Evolutionary conservation across 2,329 filamentous ascomycete species (phyloP).

Genomic region (Diplodia mutila): DNA sequence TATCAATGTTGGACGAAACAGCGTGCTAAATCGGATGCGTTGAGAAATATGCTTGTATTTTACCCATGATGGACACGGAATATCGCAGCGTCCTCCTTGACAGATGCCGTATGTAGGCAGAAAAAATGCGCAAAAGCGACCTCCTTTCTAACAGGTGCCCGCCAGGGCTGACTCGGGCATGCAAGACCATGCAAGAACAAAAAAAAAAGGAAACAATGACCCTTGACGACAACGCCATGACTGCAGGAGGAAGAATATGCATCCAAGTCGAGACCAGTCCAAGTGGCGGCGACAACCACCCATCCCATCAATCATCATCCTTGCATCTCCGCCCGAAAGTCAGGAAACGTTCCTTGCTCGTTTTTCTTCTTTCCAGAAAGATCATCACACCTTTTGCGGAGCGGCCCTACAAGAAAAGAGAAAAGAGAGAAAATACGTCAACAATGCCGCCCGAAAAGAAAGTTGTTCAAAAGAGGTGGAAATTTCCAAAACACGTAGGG

Average conservation of each 20-base stretch:
- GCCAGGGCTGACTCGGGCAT: background rate
- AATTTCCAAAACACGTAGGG: too few species aligned
- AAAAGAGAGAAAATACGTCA: constrained; percentile 7
- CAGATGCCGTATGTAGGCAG: background rate
- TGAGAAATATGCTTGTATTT: background rate
- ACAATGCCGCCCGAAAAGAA: constrained; percentile 3
- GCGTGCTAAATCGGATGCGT: background rate
- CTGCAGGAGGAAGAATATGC: too few species aligned
- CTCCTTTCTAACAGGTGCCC: background rate
- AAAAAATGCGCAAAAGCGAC: background rate
- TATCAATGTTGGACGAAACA: background rate
- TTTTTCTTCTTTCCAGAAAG: background rate
- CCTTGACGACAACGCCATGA: too few species aligned
- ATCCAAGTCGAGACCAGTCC: too few species aligned
- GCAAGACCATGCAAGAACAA: background rate
- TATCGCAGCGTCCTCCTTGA: background rate
- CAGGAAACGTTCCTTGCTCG: too few species aligned
- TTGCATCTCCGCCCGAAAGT: too few species aligned
- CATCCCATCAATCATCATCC: too few species aligned
- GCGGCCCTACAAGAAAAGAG: constrained; percentile 1
- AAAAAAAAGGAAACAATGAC: too few species aligned
- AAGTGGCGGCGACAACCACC: too few species aligned
- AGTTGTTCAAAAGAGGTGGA: background rate
- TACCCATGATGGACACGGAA: background rate
- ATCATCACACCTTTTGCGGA: constrained; percentile 5